A percentile compares a stretch with the other conserved stretches of the same genome.
Evolutionary conservation across 2,329 filamentous ascomycete species (phyloP).

Genomic region (Trichophyton simii): DNA sequence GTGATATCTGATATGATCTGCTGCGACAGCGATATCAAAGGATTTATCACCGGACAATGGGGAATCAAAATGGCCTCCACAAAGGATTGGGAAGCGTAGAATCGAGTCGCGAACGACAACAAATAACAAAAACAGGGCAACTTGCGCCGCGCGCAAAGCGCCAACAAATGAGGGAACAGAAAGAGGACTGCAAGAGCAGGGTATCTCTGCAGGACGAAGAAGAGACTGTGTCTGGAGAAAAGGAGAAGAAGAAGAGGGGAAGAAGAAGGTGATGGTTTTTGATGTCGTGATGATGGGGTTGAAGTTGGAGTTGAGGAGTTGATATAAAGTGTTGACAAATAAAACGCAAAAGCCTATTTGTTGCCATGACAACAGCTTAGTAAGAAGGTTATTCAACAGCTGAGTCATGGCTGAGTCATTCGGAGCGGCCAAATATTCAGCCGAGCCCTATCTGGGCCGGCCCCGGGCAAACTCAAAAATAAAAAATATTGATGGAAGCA

Average conservation of each 20-base stretch:
- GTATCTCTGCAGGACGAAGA: conserved; percentile 2
- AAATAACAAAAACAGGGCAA: conserved; percentile 3
- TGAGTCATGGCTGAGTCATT: not conserved
- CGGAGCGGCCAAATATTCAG: not conserved
- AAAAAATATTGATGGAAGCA: not conserved
- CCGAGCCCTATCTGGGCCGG: too few species aligned
- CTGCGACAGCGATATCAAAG: not conserved
- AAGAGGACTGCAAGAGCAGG: conserved; percentile 9
- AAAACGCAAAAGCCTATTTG: not conserved
- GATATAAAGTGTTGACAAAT: conserved; percentile 5
- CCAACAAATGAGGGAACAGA: conserved; percentile 10
- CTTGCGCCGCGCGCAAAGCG: conserved; percentile 5
- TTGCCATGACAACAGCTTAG: conserved; percentile 2
- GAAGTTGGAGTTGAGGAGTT: conserved; percentile 4
- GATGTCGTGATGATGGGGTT: not conserved
- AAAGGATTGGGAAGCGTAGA: not conserved
- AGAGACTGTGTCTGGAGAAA: conserved; percentile 9
- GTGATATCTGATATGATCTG: not conserved
- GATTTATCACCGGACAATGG: conserved; percentile 8
- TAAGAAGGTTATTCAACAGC: not conserved
- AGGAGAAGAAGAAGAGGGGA: conserved; percentile 5
- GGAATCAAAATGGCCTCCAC: not conserved
- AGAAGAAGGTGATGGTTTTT: not conserved
- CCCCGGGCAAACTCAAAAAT: not conserved
- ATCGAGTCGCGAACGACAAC: conserved; percentile 5